Conservation (phyloP, 352 stramenopile genomes). For the Phytophthora constricta region DNA sequence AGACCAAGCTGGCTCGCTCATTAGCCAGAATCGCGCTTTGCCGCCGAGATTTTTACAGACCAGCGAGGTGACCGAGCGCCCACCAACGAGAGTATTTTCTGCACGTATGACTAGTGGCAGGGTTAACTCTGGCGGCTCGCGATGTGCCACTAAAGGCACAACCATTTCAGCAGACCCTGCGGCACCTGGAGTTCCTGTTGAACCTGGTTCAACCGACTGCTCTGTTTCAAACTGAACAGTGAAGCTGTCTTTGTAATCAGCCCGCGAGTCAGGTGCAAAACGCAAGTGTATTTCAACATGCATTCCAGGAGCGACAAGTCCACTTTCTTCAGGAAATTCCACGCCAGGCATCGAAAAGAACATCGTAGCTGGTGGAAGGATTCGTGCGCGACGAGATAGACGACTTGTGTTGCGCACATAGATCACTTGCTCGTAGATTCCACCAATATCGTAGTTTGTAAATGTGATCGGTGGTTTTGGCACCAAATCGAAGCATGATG, state of each 20-base stretch:
- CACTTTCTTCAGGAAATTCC: slow-evolving; percentile 57
- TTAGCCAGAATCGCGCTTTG: slow-evolving; percentile 72
- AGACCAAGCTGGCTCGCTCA: slow-evolving; percentile 55
- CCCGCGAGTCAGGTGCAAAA: slow-evolving; percentile 76
- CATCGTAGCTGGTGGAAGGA: slow-evolving; percentile 68
- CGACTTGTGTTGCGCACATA: slow-evolving; percentile 66
- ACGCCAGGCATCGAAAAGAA: slow-evolving; percentile 71
- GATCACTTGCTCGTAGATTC: slow-evolving; percentile 80
- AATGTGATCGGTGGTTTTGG: slow-evolving; percentile 66
- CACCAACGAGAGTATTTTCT: slow-evolving; percentile 70
- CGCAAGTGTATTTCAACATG: slow-evolving; percentile 61
- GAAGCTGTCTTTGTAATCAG: slow-evolving; percentile 75
- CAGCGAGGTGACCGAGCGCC: slow-evolving; percentile 49
- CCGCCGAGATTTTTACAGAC: slow-evolving; percentile 69
- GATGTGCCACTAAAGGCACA: slow-evolving; percentile 55
- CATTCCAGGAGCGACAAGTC: slow-evolving; percentile 76
- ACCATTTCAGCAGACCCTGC: slow-evolving; percentile 32
- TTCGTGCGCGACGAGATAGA: slow-evolving; percentile 60
- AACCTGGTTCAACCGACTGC: slow-evolving; percentile 9
- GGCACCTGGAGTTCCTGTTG: slow-evolving; percentile 24
- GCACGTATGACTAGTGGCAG: slow-evolving; percentile 65
- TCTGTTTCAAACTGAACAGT: slow-evolving; percentile 60
- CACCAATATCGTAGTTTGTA: slow-evolving; percentile 71
- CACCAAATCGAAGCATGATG: slow-evolving; percentile 51
- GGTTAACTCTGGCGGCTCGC: slow-evolving; percentile 66